Evolutionary conservation across 2,329 filamentous ascomycete species (phyloP), one percentile per base, ranked within the genome.

Genomic region (Pyrenophora teres): DNA sequence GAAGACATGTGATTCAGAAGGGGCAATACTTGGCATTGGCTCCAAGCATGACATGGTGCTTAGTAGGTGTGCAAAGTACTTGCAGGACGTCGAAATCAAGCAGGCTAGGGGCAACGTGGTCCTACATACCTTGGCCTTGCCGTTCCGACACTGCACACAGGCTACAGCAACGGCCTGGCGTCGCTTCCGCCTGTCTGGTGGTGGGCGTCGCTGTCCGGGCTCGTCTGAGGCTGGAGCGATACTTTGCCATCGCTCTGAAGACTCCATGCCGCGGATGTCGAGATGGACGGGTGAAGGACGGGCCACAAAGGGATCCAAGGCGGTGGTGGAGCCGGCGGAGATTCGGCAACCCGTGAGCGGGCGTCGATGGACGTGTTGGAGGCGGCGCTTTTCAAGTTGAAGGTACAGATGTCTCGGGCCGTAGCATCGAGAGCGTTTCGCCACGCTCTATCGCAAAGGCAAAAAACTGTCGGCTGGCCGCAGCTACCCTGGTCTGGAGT

Each of bases 151-250:
- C 38, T 54, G 60, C 27, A 62, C 49, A 39, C 63, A 66, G 27
- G 63, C 63, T 33, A 66, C 62, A 36, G 62, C 56, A 38, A 65
- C 55, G 7, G 60, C 59, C 46, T 60, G 62, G 31, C 62, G 55
- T 35, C 53, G 56, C 44, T 62, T 64, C 45, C 52, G 59, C 31
- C 38, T 31, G 36, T 58, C 58, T 52, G 60, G 54, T 19, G 57
- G 35, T 21, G 47, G 38, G 19, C 62, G 60, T 40, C 63, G 62
- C 47, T 57, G 54, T 15, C 59, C 58, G 6, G 59, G 54, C 47
- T 66, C 58, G 38, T 60, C 62, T 36, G 63, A 58, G 39, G 62
- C 63, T 10, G 63, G 63, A 18, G 63, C 63, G 33, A 66, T 66
- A 38, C 46, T 50, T 48, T 64, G 41, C 62, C 62, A 66, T 51